Base-by-base conservation (phyloP, 2,329 filamentous ascomycete genomes). In the Xylariales sp. region DNA sequence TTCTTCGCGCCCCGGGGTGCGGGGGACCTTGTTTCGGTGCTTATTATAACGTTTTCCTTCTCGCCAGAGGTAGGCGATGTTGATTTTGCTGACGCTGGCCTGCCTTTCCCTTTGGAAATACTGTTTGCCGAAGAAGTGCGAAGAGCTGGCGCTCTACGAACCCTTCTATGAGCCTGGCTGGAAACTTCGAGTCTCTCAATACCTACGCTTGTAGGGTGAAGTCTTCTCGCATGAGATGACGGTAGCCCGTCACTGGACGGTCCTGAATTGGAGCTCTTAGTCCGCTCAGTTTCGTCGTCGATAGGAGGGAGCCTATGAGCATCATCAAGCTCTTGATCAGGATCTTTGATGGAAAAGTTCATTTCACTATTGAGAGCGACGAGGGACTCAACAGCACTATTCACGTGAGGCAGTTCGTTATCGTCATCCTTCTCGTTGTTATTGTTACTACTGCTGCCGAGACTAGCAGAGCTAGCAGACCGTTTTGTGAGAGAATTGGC, bases 401-500 rank as follows among this genome's bases (percentile, higher is more conserved):
- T 46, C 23, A 44, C 42, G 20, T 50, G 44, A 20, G 46, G 37
- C 11, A 42, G 27, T 25, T 52, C 51, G 8, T 53, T 56, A 11
- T 63, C 61, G 19, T 56, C 57, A 20, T 48, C 44, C 35, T 48
- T 52, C 19, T n/a, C 19, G 10, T 33, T 34, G n/a, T n/a, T n/a
- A n/a, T n/a, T n/a, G n/a, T n/a, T n/a, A n/a, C n/a, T n/a, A n/a
- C n/a, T n/a, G 32, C 51, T 59, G 38, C 48, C 43, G 23, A 65
- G 47, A 38, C 58, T 65, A 13, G 64, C 62, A 31, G 71, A 50
- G 46, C 82, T 86, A 27, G 69, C 71, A 1, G 85, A 85, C 40
- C 84, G 78, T 49, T 83, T 85, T 25, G 78, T 76, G 54, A 94
- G 90, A 33, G 84, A 84, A 48, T 77, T 83, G 12, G 85, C 76